Evolutionary conservation across 345 rosid genomes (phyloP).

Genomic region (Dovyalis caffra): DNA sequence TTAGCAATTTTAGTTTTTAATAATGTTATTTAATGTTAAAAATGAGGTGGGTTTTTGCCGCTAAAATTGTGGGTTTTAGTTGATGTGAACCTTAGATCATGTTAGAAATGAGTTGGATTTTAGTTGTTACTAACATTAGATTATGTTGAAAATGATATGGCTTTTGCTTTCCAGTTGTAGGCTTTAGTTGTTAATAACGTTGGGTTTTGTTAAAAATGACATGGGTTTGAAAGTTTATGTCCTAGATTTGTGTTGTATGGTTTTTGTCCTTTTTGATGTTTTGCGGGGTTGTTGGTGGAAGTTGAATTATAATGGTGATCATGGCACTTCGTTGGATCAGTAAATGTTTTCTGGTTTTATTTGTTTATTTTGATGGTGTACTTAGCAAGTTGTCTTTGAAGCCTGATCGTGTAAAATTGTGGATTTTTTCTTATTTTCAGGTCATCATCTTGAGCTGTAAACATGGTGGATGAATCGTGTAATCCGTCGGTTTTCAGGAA

Average conservation of each 20-base stretch:
- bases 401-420: background rate
- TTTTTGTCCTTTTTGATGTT: background rate
- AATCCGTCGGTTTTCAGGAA: constrained; percentile 56
- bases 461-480: constrained; percentile 58
- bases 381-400: background rate
- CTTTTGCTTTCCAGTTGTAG: background rate
- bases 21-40: background rate
- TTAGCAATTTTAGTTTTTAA: background rate
- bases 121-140: background rate
- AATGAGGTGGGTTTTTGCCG: background rate
- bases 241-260: background rate
- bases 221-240: background rate
- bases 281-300: background rate
- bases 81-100: background rate
- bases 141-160: background rate
- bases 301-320: background rate
- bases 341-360: background rate
- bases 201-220: background rate
- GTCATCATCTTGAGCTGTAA: constrained; percentile 26
- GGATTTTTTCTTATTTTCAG: background rate
- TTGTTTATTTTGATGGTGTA: background rate
- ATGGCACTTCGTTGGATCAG: background rate
- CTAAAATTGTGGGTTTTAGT: background rate
- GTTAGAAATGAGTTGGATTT: background rate
- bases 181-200: background rate